Evolutionary conservation across 345 rosid genomes (phyloP).

Genomic region (Turritis glabra): DNA sequence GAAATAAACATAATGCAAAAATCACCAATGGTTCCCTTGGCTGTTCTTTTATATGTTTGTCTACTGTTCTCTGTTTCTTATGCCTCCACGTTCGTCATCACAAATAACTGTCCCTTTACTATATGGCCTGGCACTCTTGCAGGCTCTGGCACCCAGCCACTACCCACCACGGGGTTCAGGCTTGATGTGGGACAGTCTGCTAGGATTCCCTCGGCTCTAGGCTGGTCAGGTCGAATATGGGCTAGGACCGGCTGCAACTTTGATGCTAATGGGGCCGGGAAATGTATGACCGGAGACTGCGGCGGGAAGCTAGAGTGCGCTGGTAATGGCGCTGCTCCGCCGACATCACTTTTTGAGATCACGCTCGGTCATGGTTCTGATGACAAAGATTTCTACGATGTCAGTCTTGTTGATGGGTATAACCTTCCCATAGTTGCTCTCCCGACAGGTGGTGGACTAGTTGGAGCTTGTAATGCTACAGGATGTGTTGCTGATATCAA

Average conservation of each 20-base stretch:
- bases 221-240: constrained; percentile 96
- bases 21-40: constrained; percentile 31
- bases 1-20: constrained; percentile 18
- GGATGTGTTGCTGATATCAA: constrained; percentile 64
- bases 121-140: constrained; percentile 90
- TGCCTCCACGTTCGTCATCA: constrained; percentile 58
- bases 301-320: constrained; percentile 76
- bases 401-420: constrained; percentile 85
- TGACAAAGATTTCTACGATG: constrained; percentile 71
- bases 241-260: constrained; percentile 85
- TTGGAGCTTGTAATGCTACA: constrained; percentile 75
- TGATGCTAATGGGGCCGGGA: constrained; percentile 57
- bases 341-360: constrained; percentile 84
- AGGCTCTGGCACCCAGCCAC: constrained; percentile 76
- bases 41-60: constrained; percentile 40
- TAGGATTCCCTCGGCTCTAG: constrained; percentile 56
- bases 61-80: constrained; percentile 41
- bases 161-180: constrained; percentile 64
- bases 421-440: constrained; percentile 76
- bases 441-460: constrained; percentile 55
- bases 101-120: constrained; percentile 71
- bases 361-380: constrained; percentile 52
- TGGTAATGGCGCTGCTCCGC: constrained; percentile 77
- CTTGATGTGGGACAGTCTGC: constrained; percentile 64
- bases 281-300: constrained; percentile 79